Conservation (phyloP, 768 basidiomycete species). For the Exidia glandulosa region DNA sequence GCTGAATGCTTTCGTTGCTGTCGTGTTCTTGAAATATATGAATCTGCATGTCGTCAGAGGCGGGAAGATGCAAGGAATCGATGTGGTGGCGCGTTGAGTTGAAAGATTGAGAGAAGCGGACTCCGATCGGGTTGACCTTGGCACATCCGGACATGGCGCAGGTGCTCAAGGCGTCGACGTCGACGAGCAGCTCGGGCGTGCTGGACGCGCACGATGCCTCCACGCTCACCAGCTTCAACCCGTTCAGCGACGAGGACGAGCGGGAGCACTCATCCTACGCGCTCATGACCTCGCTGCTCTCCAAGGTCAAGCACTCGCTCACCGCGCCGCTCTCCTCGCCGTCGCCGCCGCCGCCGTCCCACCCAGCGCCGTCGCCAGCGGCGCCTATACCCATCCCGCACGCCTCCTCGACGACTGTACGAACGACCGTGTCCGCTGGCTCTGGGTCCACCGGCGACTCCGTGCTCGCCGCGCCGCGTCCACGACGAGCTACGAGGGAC, state of each 20-base stretch:
- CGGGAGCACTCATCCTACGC: conserved; percentile 81
- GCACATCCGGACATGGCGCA: no score
- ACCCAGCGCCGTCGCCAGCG: conserved; percentile 8
- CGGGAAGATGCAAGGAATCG: no score
- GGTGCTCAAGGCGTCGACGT: neutral
- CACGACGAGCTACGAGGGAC: conserved; percentile 41
- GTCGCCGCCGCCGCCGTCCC: conserved; percentile 7
- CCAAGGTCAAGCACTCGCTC: conserved; percentile 70
- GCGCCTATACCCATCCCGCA: conserved; percentile 14
- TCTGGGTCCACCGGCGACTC: neutral
- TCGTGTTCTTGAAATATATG: no score
- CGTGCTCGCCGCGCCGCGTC: conserved; percentile 5
- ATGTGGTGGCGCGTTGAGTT: no score
- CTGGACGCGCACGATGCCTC: conserved; percentile 48
- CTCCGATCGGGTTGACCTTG: no score
- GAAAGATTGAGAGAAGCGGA: conserved; percentile 3
- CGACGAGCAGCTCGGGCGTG: neutral
- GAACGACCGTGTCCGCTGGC: neutral
- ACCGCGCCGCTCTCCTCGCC: conserved; percentile 27
- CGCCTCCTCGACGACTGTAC: conserved; percentile 23
- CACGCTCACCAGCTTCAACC: conserved; percentile 78
- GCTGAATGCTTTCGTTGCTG: no score
- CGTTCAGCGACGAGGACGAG: conserved; percentile 88
- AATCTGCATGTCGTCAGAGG: no score
- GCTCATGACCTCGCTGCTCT: conserved; percentile 69